Percentiles rank a stretch among this genome's conserved stretches.
Conservation (phyloP, 306 rosid species). For the Cicer judaicum region DNA sequence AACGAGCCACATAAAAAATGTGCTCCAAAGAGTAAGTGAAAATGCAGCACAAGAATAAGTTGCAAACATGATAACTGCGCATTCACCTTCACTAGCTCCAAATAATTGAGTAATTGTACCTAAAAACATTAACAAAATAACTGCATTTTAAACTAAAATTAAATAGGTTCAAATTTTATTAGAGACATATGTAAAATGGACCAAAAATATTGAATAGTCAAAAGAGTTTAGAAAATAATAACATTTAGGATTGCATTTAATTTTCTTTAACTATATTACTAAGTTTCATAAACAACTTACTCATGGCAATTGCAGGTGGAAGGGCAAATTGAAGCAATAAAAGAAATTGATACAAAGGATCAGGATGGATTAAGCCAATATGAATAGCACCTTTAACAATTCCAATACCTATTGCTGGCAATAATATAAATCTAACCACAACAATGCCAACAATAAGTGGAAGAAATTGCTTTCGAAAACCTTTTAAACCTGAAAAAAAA, state of each 20-base stretch:
- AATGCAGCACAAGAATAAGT: constrained; percentile 34
- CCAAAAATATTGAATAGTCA: too few species aligned
- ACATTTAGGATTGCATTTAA: too few species aligned
- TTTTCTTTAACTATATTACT: background rate
- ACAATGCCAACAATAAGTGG: constrained; percentile 39
- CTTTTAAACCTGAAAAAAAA: constrained; percentile 48
- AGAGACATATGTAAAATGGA: background rate
- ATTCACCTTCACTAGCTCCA: constrained; percentile 45
- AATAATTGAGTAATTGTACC: constrained; percentile 42
- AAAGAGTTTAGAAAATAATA: too few species aligned
- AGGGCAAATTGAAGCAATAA: constrained; percentile 52
- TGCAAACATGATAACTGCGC: constrained; percentile 39
- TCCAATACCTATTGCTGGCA: constrained; percentile 51
- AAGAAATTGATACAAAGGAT: constrained; percentile 52
- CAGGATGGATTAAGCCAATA: constrained; percentile 47
- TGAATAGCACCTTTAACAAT: constrained; percentile 47
- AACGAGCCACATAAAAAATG: constrained; percentile 32
- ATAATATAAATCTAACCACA: constrained; percentile 38
- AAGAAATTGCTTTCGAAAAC: constrained; percentile 7
- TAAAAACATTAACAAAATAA: background rate
- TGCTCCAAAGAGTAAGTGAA: constrained; percentile 23
- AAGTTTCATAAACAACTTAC: constrained; percentile 34
- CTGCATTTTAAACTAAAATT: background rate
- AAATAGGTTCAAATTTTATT: background rate
- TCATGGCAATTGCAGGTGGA: constrained; percentile 50